A percentile compares a stretch with the other conserved stretches of the same genome.
These are phyloP conservation scores for Chlorella ohadii DNA, from an alignment of 139 green algal species.

Conservation along the genomic window DNA sequence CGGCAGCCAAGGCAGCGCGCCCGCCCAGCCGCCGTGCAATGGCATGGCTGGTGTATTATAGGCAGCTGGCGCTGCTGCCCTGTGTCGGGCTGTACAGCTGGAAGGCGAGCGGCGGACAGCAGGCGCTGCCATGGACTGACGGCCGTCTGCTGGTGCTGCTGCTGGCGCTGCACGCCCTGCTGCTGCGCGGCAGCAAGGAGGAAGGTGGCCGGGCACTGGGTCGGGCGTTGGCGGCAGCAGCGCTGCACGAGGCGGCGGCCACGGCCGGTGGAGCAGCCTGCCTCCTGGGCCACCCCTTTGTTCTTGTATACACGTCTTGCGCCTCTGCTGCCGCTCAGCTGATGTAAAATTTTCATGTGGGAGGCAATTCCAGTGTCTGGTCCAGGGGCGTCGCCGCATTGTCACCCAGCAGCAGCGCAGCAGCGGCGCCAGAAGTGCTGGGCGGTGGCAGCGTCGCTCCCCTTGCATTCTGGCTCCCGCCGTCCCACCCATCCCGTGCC, in stretches of 20 bases:
- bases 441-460: no score
- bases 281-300: constrained; percentile 3
- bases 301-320: background rate
- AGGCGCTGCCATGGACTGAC: background rate
- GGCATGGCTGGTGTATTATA: constrained; percentile 5
- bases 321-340: background rate
- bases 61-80: constrained; percentile 2
- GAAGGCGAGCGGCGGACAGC: background rate
- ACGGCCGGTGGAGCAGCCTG: background rate
- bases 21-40: background rate
- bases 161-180: background rate
- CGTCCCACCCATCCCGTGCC: no score
- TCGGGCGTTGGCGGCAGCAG: background rate
- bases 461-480: no score
- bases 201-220: background rate
- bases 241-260: background rate
- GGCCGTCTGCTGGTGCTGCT: background rate
- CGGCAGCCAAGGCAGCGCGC: background rate
- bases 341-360: no score
- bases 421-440: no score
- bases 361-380: no score
- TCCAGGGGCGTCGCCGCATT: no score
- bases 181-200: background rate
- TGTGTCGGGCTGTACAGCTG: background rate
- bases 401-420: no score